Base-by-base conservation (phyloP, 2,329 filamentous ascomycete genomes). In the Alternaria sp. region DNA sequence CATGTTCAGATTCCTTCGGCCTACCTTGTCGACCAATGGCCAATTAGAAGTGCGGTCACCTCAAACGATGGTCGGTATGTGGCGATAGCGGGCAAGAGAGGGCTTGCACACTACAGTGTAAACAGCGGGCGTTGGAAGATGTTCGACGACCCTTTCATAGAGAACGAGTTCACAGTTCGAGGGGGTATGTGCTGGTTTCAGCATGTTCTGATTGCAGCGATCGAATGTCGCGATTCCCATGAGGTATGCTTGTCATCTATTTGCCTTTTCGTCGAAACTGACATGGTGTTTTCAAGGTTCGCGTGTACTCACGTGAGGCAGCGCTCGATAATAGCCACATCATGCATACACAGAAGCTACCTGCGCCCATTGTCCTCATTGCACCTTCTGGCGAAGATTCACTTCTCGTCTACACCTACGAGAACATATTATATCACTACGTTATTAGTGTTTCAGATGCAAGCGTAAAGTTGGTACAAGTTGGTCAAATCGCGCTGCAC, bases 181-280 rank as follows among this genome's bases (percentile, higher is more conserved):
- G 95, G 95, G 49, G 95, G 95, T 7, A 97, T 99, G 94, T 98
- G 94, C 76, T 99, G 95, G 95, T 94, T 96, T 75, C 93, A 96
- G 67, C 94, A 99, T 79, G 91, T 98, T 32, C 84, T 99, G 18
- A 92, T 98, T 57, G 94, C 93, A 39, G 93, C 94, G 4, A 90
- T 97, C n/a, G 95, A 99, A 78, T 89, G 88, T 54, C 91, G 91
- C 67, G 87, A 89, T 66, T 89, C 89, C 22, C 93, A 93, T 71
- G 91, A 97, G 81, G 86, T 87, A 78, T 59, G 75, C 3, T 2
- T 4, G 39, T 16, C 16, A 6, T 26, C 11, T 20, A 18, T 3
- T 41, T 2, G 9, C 34, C 51, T 20, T 22, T 22, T 54, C 16
- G 3, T 6, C 22, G 11, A 56, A 26, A 51, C 57, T 72, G 43